phyloP scores from a whole-genome alignment of 805 yeast genomes.

The Lipomyces lipofer region DNA sequence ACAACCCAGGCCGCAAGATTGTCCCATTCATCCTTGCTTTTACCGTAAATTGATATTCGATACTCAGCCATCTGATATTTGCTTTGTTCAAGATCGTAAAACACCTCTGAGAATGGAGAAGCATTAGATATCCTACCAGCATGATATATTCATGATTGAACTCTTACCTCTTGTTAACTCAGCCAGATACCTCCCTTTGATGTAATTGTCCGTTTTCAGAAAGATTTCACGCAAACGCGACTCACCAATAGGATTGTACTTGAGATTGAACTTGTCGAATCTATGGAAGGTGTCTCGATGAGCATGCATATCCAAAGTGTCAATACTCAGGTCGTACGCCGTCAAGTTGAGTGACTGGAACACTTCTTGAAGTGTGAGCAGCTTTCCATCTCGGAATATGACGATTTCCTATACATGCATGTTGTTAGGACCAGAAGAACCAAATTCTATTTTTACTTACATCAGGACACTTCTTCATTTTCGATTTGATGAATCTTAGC shows the following conservation, averaged over 20 bases:
- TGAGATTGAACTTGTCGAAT: conserved; percentile 94
- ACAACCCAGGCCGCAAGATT: conserved; percentile 92
- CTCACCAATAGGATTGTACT: conserved; percentile 97
- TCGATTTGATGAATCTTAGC: conserved; percentile 89
- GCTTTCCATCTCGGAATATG: conserved; percentile 87
- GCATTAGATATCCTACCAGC: conserved; percentile 41
- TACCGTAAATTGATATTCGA: conserved; percentile 91
- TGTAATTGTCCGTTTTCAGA: conserved; percentile 90
- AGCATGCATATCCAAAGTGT: conserved; percentile 98
- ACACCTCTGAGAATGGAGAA: too few species aligned
- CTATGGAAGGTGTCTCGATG: conserved; percentile 97
- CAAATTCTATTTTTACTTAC: conserved; percentile 11
- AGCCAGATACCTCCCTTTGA: conserved; percentile 85
- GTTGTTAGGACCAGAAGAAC: not conserved
- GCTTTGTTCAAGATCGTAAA: conserved; percentile 89
- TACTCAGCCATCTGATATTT: conserved; percentile 98
- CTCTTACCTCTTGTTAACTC: conserved; percentile 84
- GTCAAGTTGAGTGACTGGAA: conserved; percentile 86
- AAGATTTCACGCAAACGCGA: conserved; percentile 95
- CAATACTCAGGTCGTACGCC: conserved; percentile 93
- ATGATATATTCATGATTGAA: too few species aligned
- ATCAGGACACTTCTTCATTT: conserved; percentile 79
- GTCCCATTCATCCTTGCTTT: conserved; percentile 90
- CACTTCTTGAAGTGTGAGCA: conserved; percentile 83
- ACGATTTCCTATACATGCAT: conserved; percentile 68